A percentile compares a stretch with the other conserved stretches of the same genome.
Evolutionary conservation across 768 basidiomycete species (phyloP).

Genomic region (Mycena latifolia): DNA sequence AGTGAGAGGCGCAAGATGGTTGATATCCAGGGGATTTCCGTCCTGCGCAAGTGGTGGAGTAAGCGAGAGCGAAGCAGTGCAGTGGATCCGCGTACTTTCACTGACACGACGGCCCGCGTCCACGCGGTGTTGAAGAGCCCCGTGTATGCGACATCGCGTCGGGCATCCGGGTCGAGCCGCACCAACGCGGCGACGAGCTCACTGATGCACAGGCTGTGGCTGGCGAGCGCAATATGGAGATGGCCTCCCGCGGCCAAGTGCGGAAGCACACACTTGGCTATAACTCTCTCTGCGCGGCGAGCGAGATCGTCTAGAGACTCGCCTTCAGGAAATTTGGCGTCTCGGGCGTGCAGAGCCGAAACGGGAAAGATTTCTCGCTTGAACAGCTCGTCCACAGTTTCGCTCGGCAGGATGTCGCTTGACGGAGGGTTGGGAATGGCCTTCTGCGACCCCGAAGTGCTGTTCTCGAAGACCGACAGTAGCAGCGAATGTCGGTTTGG

Average conservation of each 20-base stretch:
- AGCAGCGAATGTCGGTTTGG: slow-evolving; percentile 66
- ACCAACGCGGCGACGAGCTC: slow-evolving; percentile 71
- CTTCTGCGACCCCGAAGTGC: slow-evolving; percentile 80
- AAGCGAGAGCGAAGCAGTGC: neutral
- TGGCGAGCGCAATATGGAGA: slow-evolving; percentile 74
- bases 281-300: slow-evolving; percentile 61
- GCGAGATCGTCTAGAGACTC: slow-evolving; percentile 77
- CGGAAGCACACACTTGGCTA: slow-evolving; percentile 68
- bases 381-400: slow-evolving; percentile 58
- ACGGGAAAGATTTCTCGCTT: slow-evolving; percentile 67
- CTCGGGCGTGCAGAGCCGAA: slow-evolving; percentile 53
- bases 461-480: slow-evolving; percentile 76
- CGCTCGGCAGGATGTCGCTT: slow-evolving; percentile 41
- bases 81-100: slow-evolving; percentile 51
- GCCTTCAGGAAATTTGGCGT: slow-evolving; percentile 72
- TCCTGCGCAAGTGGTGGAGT: slow-evolving; percentile 42
- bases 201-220: slow-evolving; percentile 81
- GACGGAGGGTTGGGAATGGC: slow-evolving; percentile 66
- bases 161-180: slow-evolving; percentile 60
- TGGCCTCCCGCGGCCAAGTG: slow-evolving; percentile 59
- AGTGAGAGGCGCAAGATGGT: slow-evolving; percentile 45
- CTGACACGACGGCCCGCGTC: slow-evolving; percentile 65
- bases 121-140: slow-evolving; percentile 83
- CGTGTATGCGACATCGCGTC: slow-evolving; percentile 48
- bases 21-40: slow-evolving; percentile 39